Evolutionary conservation across 2,329 filamentous ascomycete species (phyloP), one percentile per base, ranked within the genome.

Genomic region (Apiospora rasikravindrae): DNA sequence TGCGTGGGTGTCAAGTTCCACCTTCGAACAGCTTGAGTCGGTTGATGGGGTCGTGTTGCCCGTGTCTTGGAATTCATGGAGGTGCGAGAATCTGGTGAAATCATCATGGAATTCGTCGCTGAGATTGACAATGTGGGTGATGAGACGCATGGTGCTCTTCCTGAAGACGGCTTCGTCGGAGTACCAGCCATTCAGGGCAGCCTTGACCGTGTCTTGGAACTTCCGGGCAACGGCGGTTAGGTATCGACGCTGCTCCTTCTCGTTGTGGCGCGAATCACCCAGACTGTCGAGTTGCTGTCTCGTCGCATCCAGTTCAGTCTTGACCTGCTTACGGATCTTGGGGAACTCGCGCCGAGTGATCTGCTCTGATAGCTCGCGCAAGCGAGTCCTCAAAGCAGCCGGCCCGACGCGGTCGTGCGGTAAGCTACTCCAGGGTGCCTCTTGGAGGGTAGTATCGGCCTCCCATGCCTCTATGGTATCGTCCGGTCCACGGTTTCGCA

Each of bases 401-500:
- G 83, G 79, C 0, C 85, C 85, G 0, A 81, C 66, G 0, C 80
- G 76, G 1, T 51, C 47, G 0, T 68, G 10, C 0, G 77, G 72
- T 0, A 57, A 67, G 2, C 10, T 11, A 0, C 70, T 73, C 84
- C 83, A 86, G 0, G 81, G 80, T 0, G 72, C 49, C 0, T 76
- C 4, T 0, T 47, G 13, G 49, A 85, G 84, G 64, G 86, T 84
- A 13, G 40, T 69, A 1, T 67, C 69, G 74, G 71, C 84, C 84
- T 0, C 73, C 69, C 0, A 45, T 72, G 67, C 0, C 67, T 73
- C 66, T 1, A 10, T 2, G 24, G 10, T 85, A 8, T 61, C 84
- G 11, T 86, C 84, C 0, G 82, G 81, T 22, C 84, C 75, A 0
- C 84, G 81, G 37, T 86, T 87, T 47, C 81, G 80, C 44, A 88